Conservation (phyloP, 805 yeast species). For the Candida succiphila region DNA sequence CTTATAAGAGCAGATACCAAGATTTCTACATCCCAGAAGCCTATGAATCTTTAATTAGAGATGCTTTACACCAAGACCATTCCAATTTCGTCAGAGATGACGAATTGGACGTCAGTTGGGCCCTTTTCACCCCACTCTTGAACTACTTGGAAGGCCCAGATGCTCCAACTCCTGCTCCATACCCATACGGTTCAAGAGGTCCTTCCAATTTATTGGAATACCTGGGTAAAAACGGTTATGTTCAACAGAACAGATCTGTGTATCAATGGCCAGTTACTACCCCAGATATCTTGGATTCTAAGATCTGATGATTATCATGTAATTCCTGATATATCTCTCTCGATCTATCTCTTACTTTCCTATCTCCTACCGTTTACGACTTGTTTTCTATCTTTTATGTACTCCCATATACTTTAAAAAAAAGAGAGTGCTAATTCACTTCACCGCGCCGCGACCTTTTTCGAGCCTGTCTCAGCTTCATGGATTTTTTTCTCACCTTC, state of each 20-base stretch:
- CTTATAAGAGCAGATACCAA: conserved; percentile 71
- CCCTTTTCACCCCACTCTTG: conserved; percentile 83
- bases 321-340: neutral
- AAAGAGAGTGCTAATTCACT: too few relatives aligned
- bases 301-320: conserved; percentile 10
- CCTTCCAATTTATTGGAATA: conserved; percentile 58
- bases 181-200: conserved; percentile 89
- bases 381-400: too few relatives aligned
- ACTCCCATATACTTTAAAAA: too few relatives aligned
- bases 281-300: conserved; percentile 25
- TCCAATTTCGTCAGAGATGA: conserved; percentile 97
- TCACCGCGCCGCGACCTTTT: too few relatives aligned
- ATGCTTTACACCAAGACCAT: conserved; percentile 85
- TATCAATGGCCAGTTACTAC: conserved; percentile 91
- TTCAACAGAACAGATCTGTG: conserved; percentile 46
- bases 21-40: conserved; percentile 97
- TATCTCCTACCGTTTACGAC: neutral
- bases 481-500: too few relatives aligned
- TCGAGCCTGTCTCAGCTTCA: too few relatives aligned
- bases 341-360: neutral
- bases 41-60: conserved; percentile 90
- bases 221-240: conserved; percentile 62
- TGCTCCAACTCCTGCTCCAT: conserved; percentile 57
- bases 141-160: conserved; percentile 64
- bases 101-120: conserved; percentile 91